Conservation (phyloP, 768 basidiomycete genomes). For the Leccinum barrowsii region DNA sequence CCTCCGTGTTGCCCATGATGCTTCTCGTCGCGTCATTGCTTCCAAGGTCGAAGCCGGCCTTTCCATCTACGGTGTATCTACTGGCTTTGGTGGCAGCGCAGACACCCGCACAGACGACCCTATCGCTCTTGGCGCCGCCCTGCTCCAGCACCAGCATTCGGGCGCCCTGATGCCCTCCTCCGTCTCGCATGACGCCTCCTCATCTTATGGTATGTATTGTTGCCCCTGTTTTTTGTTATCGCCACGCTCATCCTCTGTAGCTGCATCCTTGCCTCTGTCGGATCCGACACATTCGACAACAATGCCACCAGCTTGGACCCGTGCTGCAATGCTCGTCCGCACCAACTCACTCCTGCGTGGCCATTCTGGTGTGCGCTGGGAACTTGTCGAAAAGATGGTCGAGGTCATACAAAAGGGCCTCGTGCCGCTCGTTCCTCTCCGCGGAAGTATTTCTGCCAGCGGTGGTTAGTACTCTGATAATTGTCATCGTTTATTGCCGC, state of each 20-base stretch:
- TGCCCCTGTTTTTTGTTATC: no score
- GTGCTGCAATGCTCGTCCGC: conserved; percentile 81
- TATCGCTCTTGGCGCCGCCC: conserved; percentile 69
- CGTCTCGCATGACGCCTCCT: conserved; percentile 2
- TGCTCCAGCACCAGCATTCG: conserved; percentile 80
- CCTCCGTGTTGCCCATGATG: conserved; percentile 52
- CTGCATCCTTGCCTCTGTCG: conserved; percentile 52
- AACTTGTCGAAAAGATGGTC: conserved; percentile 76
- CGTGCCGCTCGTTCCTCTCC: conserved; percentile 76
- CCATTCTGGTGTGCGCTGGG: conserved; percentile 82
- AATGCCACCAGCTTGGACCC: conserved; percentile 88
- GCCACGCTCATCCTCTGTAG: conserved; percentile 1
- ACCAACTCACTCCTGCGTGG: conserved; percentile 88
- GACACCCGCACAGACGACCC: conserved; percentile 80
- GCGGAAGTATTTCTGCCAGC: conserved; percentile 80
- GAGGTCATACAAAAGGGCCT: conserved; percentile 68
- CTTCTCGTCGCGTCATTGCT: conserved; percentile 41
- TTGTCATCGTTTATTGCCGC: background rate
- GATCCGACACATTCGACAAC: conserved; percentile 64
- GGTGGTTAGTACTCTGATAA: conserved; percentile 49
- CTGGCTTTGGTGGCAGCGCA: conserved; percentile 86
- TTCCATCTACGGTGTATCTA: conserved; percentile 81
- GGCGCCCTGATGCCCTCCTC: conserved; percentile 67
- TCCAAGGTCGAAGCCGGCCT: conserved; percentile 34
- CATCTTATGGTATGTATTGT: conserved; percentile 2